These are phyloP conservation scores for Candida golubevii DNA, from an alignment of 805 yeast species.

Conservation along the genomic window DNA sequence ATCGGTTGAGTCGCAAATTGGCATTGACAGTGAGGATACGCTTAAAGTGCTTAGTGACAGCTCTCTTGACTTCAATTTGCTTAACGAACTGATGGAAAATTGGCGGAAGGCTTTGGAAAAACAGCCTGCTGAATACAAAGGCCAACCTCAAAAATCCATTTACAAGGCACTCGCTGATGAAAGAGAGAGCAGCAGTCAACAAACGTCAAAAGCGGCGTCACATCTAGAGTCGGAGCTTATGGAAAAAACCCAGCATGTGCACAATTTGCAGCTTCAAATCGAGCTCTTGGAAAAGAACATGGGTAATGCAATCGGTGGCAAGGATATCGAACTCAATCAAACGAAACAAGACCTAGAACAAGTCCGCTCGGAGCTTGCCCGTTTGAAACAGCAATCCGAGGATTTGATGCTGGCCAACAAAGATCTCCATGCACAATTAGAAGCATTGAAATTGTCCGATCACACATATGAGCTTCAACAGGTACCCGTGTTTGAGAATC, in stretches of 20 bases:
- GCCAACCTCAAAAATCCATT: background rate
- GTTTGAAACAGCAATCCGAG: slow-evolving; percentile 19
- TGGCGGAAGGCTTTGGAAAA: no score
- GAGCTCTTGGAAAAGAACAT: slow-evolving; percentile 43
- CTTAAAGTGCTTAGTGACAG: no score
- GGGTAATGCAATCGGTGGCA: slow-evolving; percentile 25
- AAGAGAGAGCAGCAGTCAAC: background rate
- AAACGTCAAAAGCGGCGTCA: background rate
- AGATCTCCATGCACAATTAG: slow-evolving; percentile 21
- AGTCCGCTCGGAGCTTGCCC: slow-evolving; percentile 9
- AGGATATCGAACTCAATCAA: slow-evolving; percentile 23
- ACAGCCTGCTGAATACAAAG: no score
- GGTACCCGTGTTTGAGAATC: slow-evolving; percentile 24
- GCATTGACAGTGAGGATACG: background rate
- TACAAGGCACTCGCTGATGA: background rate
- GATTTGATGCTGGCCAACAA: slow-evolving; percentile 19
- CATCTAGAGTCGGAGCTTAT: slow-evolving; percentile 4
- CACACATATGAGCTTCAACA: slow-evolving; percentile 11
- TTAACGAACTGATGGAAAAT: no score
- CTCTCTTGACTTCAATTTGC: no score
- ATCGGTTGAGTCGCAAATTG: background rate
- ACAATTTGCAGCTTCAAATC: slow-evolving; percentile 44
- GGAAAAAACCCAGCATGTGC: slow-evolving; percentile 22
- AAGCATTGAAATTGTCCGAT: slow-evolving; percentile 22
- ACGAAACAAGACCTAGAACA: slow-evolving; percentile 9